Evolutionary conservation across 1,284 basidiomycete genomes (phyloP), one percentile per base, ranked within the genome.

Genomic region (Melampsora medusae): DNA sequence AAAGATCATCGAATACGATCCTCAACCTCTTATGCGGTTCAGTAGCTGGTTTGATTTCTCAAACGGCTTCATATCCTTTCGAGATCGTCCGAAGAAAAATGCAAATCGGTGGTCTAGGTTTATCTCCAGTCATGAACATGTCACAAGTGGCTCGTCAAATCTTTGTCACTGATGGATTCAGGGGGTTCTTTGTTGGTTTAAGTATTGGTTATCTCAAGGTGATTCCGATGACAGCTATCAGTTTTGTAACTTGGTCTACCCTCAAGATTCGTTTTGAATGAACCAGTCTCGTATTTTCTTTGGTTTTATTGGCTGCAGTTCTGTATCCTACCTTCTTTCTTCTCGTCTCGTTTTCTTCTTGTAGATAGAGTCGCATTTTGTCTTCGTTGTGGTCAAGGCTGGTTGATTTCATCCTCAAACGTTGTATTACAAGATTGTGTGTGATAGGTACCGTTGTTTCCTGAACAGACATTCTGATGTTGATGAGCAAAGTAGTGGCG

Each of bases 171-270:
- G 85, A 86, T 46, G 94, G 95, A 1, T 91, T 88, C 89, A 86
- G 89, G 81, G 95, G 94, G 0, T 99, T 98, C 83, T 99, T 92
- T 81, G 90, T 97, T 19, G 97, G 97, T 0, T 84, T 99, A 79
- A 89, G 89, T 77, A 93, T 99, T 79, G 97, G 97, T 0, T 97
- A 93, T 84, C 81, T 98, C 77, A 98, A 99, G 86, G 90, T 97
- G n/a, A 87, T 98, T 69, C 96, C 96, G 16, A 97, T 98, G 94
- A 97, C 92, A 82, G 83, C 84, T 84, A 77, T 76, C 25, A 69
- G 67, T 64, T 76, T 76, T 31, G 73, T 76, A 10, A 76, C 73
- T 25, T 76, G 73, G 73, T 76, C 73, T 19, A 68, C 60, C 35
- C 46, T 76, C 16, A 76, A 76, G 46, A 38, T 76, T 46, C 64